Base-by-base conservation (phyloP, 1,139 yeast genomes). In the Blastobotrys malaysiensis region DNA sequence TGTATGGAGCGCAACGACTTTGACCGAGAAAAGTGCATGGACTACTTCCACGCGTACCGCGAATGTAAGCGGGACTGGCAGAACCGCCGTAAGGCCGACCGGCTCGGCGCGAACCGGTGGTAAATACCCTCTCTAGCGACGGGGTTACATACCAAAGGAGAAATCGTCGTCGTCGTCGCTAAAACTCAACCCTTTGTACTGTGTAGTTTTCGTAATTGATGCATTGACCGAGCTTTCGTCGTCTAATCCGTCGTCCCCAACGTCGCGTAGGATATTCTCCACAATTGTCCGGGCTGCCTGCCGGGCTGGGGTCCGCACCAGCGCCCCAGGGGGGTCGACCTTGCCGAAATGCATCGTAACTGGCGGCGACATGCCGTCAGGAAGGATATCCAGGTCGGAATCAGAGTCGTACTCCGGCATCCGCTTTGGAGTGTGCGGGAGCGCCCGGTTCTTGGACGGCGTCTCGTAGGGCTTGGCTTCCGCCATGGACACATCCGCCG, bases 11-110 rank as follows among this genome's bases (percentile, higher is more conserved):
- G 84, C 58, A 81, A 89, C 65, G 81, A 86, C 65, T 91, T 85
- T 64, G 93, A 88, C 60, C 81, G 84, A 60, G 79, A 81, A 24
- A 81, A 81, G 57, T 93, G 99, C 69, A 81, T 79, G 59, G 96
- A 88, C 59, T 91, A 88, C 66, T 93, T 91, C 67, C 90, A 86
- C 63, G 97, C 97, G 0, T 93, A 91, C 67, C 78, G 90, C 59
- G 98, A 93, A 66, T 93, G 99, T 71, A 84, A 86, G 65, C 83
- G 83, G 66, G 96, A 86, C 64, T 91, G 96, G 84, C 67, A 74
- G 50, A 63, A 65, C 14, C 57, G 73, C 49, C 69, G 79, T 60
- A 70, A 73, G 54, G 59, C 60, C 22, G 76, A 74, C 57, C 65
- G 71, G 19, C 57, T 66, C 50, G 59, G 55, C 21, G 73, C 73